These are phyloP conservation scores for Plasmodium knowlesi DNA, from an alignment of 169 alveolate species.

Conservation along the genomic window DNA sequence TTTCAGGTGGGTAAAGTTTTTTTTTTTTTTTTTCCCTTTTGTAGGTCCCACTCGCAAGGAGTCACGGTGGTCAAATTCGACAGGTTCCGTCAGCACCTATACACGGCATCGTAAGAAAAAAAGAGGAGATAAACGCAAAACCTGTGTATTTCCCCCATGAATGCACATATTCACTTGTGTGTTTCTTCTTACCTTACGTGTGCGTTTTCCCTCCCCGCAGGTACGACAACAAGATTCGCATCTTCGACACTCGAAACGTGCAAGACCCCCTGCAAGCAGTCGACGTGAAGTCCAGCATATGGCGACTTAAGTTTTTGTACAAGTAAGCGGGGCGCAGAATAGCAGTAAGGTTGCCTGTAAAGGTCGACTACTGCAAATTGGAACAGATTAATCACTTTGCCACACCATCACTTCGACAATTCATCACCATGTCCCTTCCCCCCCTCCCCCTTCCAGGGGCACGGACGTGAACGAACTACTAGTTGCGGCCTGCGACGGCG, in stretches of 20 bases:
- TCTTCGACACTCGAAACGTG: slow-evolving; percentile 47
- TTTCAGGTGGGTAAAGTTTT: background rate
- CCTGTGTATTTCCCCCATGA: background rate
- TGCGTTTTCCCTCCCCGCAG: background rate
- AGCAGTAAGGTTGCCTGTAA: background rate
- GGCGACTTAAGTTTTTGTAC: slow-evolving; percentile 64
- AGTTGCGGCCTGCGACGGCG: slow-evolving; percentile 73
- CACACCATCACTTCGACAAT: background rate
- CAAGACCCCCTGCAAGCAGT: slow-evolving; percentile 39
- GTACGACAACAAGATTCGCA: slow-evolving; percentile 63
- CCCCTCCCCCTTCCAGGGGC: slow-evolving; percentile 7
- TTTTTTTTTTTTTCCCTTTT: background rate
- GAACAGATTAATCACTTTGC: background rate
- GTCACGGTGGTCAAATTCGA: slow-evolving; percentile 70
- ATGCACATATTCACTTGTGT: background rate
- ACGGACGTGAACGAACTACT: slow-evolving; percentile 10
- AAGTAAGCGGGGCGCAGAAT: slow-evolving; percentile 8
- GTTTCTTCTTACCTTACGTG: background rate
- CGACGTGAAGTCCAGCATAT: slow-evolving; percentile 66
- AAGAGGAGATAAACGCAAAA: background rate
- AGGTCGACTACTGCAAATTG: background rate
- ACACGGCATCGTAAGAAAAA: slow-evolving; percentile 65
- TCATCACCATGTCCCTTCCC: too few relatives aligned
- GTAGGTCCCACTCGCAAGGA: slow-evolving; percentile 69
- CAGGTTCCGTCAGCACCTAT: background rate